Percentiles rank a stretch among this genome's conserved stretches.
Evolutionary conservation across 805 yeast genomes (phyloP).

Genomic region (Barnettozyma pratensis): DNA sequence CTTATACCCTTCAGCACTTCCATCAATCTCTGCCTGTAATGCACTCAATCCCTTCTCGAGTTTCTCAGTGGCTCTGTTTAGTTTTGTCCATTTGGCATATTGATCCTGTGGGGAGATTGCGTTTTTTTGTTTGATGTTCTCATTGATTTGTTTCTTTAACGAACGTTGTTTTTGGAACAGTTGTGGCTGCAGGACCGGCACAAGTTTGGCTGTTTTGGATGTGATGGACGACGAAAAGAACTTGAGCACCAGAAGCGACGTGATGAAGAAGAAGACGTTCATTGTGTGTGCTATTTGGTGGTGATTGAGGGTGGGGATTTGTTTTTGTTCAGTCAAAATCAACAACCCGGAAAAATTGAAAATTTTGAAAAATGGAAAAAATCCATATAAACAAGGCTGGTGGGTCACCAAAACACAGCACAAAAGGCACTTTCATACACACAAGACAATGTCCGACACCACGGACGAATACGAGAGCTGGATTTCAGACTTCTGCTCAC

Average conservation of each 20-base stretch:
- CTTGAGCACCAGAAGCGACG: constrained; percentile 10
- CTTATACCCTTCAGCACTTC: constrained; percentile 73
- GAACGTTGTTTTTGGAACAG: constrained; percentile 20
- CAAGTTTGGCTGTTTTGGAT: constrained; percentile 24
- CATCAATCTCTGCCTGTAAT: constrained; percentile 97
- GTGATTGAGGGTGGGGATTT: background rate
- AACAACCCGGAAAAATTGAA: too few species aligned
- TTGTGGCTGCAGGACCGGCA: constrained; percentile 31
- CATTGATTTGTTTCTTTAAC: constrained; percentile 39
- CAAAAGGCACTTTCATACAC: background rate
- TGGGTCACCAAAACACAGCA: background rate
- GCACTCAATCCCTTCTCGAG: constrained; percentile 88
- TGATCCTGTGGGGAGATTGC: constrained; percentile 83
- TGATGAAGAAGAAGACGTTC: background rate
- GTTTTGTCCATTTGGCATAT: constrained; percentile 93
- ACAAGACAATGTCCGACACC: constrained; percentile 15
- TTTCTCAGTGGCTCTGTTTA: constrained; percentile 72
- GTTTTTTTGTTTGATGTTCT: constrained; percentile 47
- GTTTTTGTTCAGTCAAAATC: too few species aligned
- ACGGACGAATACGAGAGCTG: constrained; percentile 47
- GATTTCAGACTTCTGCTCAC: constrained; percentile 49
- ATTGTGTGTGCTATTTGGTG: constrained; percentile 1
- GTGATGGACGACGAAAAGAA: constrained; percentile 34
- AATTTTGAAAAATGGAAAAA: too few species aligned
- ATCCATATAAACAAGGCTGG: too few species aligned